These are phyloP conservation scores for Carpinus fangiana DNA, from an alignment of 306 rosid genomes.

Conservation along the genomic window DNA sequence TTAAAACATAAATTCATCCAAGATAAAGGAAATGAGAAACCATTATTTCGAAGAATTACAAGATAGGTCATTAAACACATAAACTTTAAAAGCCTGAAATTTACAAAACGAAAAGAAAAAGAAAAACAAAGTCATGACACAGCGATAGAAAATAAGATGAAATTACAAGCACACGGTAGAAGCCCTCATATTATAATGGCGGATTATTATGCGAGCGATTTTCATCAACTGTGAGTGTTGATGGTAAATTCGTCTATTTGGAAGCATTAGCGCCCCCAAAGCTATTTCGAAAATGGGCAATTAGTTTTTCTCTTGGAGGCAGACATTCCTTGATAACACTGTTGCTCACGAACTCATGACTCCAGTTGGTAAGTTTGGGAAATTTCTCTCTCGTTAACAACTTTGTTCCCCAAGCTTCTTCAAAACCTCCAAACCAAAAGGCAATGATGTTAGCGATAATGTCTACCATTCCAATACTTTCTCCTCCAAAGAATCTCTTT, in stretches of 20 bases:
- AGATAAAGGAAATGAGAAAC: no score
- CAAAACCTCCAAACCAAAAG: constrained; percentile 42
- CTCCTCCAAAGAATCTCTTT: constrained; percentile 64
- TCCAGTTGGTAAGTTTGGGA: constrained; percentile 53
- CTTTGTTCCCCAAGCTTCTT: constrained; percentile 44
- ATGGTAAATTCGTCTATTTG: not conserved
- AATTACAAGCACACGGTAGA: not conserved
- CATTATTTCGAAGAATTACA: no score
- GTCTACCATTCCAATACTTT: constrained; percentile 47
- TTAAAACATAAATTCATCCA: no score
- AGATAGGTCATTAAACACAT: no score
- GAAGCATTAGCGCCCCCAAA: not conserved
- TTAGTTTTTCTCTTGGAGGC: constrained; percentile 44
- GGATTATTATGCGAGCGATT: not conserved
- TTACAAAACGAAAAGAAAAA: no score
- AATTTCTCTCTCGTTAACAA: constrained; percentile 36
- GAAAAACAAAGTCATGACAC: no score
- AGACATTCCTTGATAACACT: constrained; percentile 31
- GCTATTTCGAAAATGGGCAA: constrained; percentile 25
- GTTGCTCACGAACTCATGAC: constrained; percentile 32
- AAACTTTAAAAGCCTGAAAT: no score
- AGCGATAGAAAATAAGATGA: no score
- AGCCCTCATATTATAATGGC: not conserved
- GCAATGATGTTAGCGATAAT: constrained; percentile 44
- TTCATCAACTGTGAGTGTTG: not conserved